phyloP scores from a whole-genome alignment of 1,284 basidiomycete species.

The Gomphus sp. region DNA sequence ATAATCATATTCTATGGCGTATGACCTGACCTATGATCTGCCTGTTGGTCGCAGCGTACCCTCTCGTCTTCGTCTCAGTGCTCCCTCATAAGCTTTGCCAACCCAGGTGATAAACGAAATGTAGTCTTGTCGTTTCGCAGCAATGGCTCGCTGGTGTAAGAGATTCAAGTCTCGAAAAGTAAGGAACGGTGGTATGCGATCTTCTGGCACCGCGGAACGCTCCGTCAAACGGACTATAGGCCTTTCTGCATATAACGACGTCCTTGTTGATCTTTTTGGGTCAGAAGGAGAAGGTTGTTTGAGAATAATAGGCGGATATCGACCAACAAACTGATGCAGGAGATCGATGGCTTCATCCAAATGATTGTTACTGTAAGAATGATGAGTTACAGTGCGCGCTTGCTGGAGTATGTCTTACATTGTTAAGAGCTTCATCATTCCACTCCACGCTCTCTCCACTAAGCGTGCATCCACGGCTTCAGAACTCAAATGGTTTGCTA shows the following conservation, averaged over 20 bases:
- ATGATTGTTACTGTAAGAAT: slow-evolving; percentile 34
- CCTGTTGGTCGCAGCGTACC: neutral
- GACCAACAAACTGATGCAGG: slow-evolving; percentile 44
- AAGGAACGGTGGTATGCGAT: slow-evolving; percentile 58
- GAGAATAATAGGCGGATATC: slow-evolving; percentile 46
- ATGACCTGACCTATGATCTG: neutral
- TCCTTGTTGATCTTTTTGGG: slow-evolving; percentile 44
- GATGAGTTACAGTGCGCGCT: neutral
- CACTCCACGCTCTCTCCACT: slow-evolving; percentile 56
- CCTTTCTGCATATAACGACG: slow-evolving; percentile 36
- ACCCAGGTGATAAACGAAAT: slow-evolving; percentile 58
- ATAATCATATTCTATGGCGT: neutral
- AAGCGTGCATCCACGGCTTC: slow-evolving; percentile 33
- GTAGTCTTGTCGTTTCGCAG: slow-evolving; percentile 25
- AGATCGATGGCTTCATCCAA: slow-evolving; percentile 42
- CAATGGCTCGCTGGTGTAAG: slow-evolving; percentile 54
- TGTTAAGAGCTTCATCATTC: slow-evolving; percentile 52
- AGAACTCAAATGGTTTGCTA: slow-evolving; percentile 16
- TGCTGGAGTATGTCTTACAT: slow-evolving; percentile 33
- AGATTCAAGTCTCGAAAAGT: slow-evolving; percentile 57
- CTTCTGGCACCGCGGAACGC: slow-evolving; percentile 36
- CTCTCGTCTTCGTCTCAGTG: slow-evolving; percentile 40
- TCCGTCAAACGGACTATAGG: slow-evolving; percentile 56
- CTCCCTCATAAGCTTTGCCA: slow-evolving; percentile 56
- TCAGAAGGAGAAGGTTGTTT: slow-evolving; percentile 30